Evolutionary conservation across 495 filamentous ascomycete genomes (phyloP).

Genomic region (Evansstolkia leycettana): DNA sequence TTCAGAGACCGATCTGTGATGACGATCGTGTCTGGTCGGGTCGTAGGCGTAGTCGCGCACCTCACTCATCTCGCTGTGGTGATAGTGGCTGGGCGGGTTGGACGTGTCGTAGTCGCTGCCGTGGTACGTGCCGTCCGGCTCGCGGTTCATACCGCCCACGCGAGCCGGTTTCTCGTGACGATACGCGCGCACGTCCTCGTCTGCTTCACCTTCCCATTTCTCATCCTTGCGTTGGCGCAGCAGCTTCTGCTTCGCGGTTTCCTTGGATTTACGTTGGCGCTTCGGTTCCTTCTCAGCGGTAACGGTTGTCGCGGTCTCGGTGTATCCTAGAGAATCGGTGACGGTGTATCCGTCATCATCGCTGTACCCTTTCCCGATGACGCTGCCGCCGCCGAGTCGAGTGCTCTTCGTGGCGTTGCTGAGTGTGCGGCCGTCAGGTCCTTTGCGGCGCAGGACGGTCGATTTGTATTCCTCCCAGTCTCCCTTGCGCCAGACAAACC

Average conservation of each 20-base stretch:
- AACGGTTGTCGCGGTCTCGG: slow-evolving; percentile 24
- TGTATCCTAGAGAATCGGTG: slow-evolving; percentile 28
- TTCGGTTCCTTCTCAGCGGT: slow-evolving; percentile 31
- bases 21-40: slow-evolving; percentile 6
- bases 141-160: slow-evolving; percentile 74
- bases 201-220: slow-evolving; percentile 44
- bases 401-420: slow-evolving; percentile 72
- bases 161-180: slow-evolving; percentile 72
- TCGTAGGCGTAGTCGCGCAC: slow-evolving; percentile 35
- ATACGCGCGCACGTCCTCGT: slow-evolving; percentile 68
- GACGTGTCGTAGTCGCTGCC: slow-evolving; percentile 47
- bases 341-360: slow-evolving; percentile 46
- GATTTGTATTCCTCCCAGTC: slow-evolving; percentile 99
- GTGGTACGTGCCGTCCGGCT: slow-evolving; percentile 60
- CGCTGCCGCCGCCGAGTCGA: slow-evolving; percentile 63
- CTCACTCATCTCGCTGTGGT: slow-evolving; percentile 40
- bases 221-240: slow-evolving; percentile 28
- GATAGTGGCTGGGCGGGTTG: slow-evolving; percentile 34
- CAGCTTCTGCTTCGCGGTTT: slow-evolving; percentile 26
- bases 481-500: slow-evolving; percentile 67
- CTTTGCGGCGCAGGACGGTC: slow-evolving; percentile 85
- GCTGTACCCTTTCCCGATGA: slow-evolving; percentile 51
- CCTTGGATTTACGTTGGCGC: slow-evolving; percentile 22
- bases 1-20: slow-evolving; percentile 24
- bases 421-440: slow-evolving; percentile 73